Evolutionary conservation across 2,329 filamentous ascomycete species (phyloP), one percentile per base, ranked within the genome.

Genomic region (Cytospora schulzeri): DNA sequence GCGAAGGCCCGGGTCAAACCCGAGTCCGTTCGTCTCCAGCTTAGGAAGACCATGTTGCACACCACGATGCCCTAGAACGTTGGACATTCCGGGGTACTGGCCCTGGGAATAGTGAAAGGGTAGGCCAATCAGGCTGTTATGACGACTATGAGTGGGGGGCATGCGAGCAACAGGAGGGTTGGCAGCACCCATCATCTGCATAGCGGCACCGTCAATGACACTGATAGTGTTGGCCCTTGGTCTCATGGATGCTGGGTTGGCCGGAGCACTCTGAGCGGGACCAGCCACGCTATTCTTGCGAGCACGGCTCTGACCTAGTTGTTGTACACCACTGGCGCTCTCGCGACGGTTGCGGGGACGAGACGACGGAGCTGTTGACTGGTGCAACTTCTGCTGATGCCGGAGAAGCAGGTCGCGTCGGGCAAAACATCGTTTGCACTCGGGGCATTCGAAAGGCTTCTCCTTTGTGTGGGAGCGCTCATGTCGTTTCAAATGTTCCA

Each of bases 401-500:
- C 95, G 88, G 69, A 99, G 81, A 62, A 99, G 84, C 70, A 99
- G 79, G 77, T 99, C 95, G 69, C 95, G 88, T 67, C 95, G 88
- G 66, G 95, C 95, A 78, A 99, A 99, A 79, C 95, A 98, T 78
- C 95, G 83, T 45, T 92, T 86, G 78, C 95, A 99, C 76, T 98
- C 92, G 31, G 92, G 92, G 73, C 95, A 99, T 78, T 97, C 93
- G 72, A 99, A 99, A 1, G 95, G 95, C 82, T 99, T 99, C 80
- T 99, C 93, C 77, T 99, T 97, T 53, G 93, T 97, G 76, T 97
- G 93, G n/a, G 93, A 97, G 68, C 95, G 88, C 79, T 98, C 95
- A 78, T 99, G 95, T 67, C 95, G 90, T 81, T 99, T 99, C 70
- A 99, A 81, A 76, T 99, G 95, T 79, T 99, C 95, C 71, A 99